Conservation (phyloP, 257 asterid genomes). For the Coffea eugenioides region DNA sequence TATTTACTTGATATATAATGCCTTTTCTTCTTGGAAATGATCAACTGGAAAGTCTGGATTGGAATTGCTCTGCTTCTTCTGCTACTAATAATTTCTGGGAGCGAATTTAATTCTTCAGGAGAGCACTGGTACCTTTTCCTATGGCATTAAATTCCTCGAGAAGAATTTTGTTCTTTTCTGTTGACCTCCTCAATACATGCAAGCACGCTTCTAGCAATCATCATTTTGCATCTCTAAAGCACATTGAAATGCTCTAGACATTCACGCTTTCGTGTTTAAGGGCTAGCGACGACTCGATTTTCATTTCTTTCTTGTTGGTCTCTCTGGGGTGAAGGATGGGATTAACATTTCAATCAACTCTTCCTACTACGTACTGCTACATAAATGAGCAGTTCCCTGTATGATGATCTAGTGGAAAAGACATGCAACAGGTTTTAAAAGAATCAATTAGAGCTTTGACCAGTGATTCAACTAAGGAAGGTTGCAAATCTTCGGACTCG, state of each 20-base stretch:
- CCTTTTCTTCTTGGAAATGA: slow-evolving; percentile 25
- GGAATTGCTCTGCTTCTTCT: background rate
- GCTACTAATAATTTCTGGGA: slow-evolving; percentile 10
- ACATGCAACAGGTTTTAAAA: too few relatives aligned
- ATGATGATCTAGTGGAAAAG: background rate
- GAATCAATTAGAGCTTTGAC: too few relatives aligned
- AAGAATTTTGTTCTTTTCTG: slow-evolving; percentile 5
- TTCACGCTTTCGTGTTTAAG: background rate
- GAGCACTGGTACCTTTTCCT: background rate
- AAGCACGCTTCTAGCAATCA: background rate
- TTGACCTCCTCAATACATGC: background rate
- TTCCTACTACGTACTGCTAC: background rate
- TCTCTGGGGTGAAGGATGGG: background rate
- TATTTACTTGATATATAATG: background rate
- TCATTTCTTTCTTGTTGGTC: background rate
- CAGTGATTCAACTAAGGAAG: background rate
- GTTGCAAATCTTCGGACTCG: background rate
- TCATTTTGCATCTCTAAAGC: background rate
- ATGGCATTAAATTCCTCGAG: slow-evolving; percentile 6
- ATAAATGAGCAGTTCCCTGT: too few relatives aligned
- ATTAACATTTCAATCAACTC: background rate
- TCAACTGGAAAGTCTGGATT: slow-evolving; percentile 8
- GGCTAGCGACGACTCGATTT: background rate
- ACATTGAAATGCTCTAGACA: background rate
- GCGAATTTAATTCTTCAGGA: slow-evolving; percentile 4